Evolutionary conservation across 1,284 basidiomycete genomes (phyloP).

Genomic region (Microbotryum intermedium): DNA sequence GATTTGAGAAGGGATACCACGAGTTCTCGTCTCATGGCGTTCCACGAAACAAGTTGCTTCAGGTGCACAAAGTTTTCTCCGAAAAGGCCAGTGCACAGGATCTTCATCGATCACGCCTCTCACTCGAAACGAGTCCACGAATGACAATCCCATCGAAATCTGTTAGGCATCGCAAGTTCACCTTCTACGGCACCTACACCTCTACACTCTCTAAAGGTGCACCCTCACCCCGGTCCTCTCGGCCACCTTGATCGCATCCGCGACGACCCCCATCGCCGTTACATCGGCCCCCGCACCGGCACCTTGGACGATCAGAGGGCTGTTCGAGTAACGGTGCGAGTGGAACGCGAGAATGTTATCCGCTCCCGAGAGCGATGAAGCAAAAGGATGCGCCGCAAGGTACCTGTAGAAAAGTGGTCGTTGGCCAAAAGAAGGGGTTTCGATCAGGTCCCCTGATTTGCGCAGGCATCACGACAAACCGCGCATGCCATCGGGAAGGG

Average conservation of each 20-base stretch:
- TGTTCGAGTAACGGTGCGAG: constrained; percentile 66
- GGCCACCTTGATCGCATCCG: constrained; percentile 49
- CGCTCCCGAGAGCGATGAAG: constrained; percentile 85
- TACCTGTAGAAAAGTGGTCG: constrained; percentile 69
- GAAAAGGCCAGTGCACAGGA: too few species aligned
- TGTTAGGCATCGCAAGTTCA: too few species aligned
- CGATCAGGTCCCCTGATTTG: background rate
- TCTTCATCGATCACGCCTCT: too few species aligned
- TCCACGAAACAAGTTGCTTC: too few species aligned
- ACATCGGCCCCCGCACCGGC: constrained; percentile 93
- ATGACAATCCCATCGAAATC: too few species aligned
- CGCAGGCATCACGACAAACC: background rate
- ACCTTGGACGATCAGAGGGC: constrained; percentile 87
- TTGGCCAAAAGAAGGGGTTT: background rate
- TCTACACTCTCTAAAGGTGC: constrained; percentile 12
- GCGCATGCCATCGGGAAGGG: background rate
- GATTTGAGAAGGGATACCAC: too few species aligned
- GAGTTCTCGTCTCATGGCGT: too few species aligned
- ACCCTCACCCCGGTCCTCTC: constrained; percentile 18
- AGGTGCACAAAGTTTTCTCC: too few species aligned
- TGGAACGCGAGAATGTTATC: constrained; percentile 98
- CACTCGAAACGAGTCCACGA: too few species aligned
- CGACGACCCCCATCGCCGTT: constrained; percentile 93
- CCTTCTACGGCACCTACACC: too few species aligned
- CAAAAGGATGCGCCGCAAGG: constrained; percentile 80